phyloP scores from a whole-genome alignment of 768 basidiomycete genomes.

The Hygrophorus russula region DNA sequence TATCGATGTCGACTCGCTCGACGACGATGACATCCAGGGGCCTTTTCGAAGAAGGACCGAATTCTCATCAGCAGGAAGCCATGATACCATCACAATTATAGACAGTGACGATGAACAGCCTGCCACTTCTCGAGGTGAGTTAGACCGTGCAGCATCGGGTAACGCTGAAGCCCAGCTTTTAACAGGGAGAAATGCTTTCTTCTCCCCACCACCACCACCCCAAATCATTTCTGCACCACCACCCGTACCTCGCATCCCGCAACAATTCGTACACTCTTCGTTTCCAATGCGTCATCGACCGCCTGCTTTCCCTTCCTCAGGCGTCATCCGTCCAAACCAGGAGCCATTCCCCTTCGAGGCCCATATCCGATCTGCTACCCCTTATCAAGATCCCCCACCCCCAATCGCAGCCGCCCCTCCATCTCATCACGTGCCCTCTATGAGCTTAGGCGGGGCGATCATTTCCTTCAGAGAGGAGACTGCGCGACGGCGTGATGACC shows the following conservation, averaged over 20 bases:
- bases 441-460: constrained; percentile 59
- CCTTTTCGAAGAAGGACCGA: constrained; percentile 4
- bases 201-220: constrained; percentile 30
- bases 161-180: background rate
- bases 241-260: constrained; percentile 37
- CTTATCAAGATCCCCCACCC: constrained; percentile 14
- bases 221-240: constrained; percentile 34
- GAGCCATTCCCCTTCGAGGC: constrained; percentile 44
- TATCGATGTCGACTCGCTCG: constrained; percentile 32
- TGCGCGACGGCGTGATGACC: background rate
- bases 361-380: constrained; percentile 11
- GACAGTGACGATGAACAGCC: constrained; percentile 28
- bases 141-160: background rate
- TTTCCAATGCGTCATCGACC: constrained; percentile 27
- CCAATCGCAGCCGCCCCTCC: constrained; percentile 27
- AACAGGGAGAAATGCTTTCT: constrained; percentile 1
- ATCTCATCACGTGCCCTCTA: constrained; percentile 45
- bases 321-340: constrained; percentile 38
- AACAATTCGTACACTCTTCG: constrained; percentile 20
- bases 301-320: constrained; percentile 20
- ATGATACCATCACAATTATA: constrained; percentile 23
- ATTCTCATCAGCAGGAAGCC: constrained; percentile 1
- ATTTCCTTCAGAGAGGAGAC: constrained; percentile 20
- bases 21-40: constrained; percentile 13
- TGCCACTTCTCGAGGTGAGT: constrained; percentile 6